Percentiles rank a stretch among this genome's conserved stretches.
These are phyloP conservation scores for Populus nigra DNA, from an alignment of 345 rosid species.

Conservation along the genomic window DNA sequence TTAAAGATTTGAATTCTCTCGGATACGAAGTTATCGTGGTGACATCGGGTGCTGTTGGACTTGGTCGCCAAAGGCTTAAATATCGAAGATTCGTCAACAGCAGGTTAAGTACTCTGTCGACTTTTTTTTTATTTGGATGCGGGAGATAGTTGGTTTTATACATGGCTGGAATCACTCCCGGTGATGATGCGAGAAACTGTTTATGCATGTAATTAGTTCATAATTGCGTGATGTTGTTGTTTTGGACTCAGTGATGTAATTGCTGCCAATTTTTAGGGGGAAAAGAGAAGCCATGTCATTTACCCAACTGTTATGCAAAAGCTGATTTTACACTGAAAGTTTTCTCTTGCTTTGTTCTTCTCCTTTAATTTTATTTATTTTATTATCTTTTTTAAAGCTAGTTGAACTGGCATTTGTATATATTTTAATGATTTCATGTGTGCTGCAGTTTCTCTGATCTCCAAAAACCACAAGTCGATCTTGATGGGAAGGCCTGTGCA, in stretches of 20 bases:
- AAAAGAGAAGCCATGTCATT: neutral
- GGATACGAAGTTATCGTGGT: constrained; percentile 88
- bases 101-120: constrained; percentile 52
- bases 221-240: neutral
- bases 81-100: constrained; percentile 82
- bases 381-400: neutral
- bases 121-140: neutral
- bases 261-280: neutral
- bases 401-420: neutral
- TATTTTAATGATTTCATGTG: neutral
- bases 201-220: neutral
- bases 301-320: neutral
- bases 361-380: too few species aligned
- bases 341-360: neutral
- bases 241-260: neutral
- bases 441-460: constrained; percentile 83
- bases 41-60: constrained; percentile 93
- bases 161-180: neutral
- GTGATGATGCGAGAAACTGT: neutral
- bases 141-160: neutral
- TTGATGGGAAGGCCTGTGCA: constrained; percentile 98
- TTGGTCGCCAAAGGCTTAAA: constrained; percentile 94
- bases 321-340: neutral
- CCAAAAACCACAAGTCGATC: constrained; percentile 85
- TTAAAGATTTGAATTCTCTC: constrained; percentile 78